Evolutionary conservation across 2,329 filamentous ascomycete genomes (phyloP).

Genomic region (Talaromyces amestolkiae): DNA sequence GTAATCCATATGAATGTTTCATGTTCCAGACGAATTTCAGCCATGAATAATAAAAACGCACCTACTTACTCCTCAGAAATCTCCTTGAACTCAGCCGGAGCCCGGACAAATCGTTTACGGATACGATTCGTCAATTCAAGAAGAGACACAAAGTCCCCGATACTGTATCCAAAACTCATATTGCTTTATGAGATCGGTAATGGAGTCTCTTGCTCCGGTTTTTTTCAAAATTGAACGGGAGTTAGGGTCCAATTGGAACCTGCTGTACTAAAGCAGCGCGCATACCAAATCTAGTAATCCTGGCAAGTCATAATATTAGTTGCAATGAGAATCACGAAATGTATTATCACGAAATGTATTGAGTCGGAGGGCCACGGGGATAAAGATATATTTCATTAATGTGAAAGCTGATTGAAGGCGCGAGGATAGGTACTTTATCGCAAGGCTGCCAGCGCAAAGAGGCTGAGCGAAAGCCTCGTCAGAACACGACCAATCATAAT

Average conservation of each 20-base stretch:
- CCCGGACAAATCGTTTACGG: neutral
- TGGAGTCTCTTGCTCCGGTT: neutral
- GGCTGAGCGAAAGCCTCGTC: neutral
- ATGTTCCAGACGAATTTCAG: neutral
- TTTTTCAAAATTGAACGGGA: neutral
- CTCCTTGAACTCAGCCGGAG: neutral
- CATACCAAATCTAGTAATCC: neutral
- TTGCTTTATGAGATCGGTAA: neutral
- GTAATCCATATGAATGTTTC: neutral
- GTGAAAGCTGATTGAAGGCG: neutral
- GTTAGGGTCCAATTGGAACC: neutral
- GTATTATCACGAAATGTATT: too few species aligned
- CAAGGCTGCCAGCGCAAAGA: neutral
- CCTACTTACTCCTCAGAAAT: neutral
- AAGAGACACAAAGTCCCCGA: neutral
- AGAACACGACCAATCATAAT: neutral
- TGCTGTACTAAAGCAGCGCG: neutral
- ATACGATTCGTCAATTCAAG: neutral
- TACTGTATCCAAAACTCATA: neutral
- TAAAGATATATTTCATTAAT: too few species aligned
- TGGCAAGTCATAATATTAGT: neutral
- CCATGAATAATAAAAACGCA: neutral
- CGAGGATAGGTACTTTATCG: neutral
- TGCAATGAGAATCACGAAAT: neutral
- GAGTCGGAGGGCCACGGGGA: too few species aligned